Base-by-base conservation (phyloP, 306 rosid genomes). In the Quercus alba region DNA sequence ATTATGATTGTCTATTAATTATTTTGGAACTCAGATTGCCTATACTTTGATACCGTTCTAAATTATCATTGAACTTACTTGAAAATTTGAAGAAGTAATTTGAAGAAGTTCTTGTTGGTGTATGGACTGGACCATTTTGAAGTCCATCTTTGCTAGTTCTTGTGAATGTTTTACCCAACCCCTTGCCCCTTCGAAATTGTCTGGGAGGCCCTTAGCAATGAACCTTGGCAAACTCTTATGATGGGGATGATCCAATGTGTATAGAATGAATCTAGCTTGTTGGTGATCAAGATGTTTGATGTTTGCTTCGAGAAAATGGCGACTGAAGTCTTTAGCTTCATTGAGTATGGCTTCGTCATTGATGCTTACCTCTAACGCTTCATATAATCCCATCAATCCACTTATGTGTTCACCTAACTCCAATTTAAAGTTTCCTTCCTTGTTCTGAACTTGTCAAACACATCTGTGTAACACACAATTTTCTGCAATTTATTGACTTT, bases 161-260 rank as follows among this genome's bases (percentile, higher is more conserved):
- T 78, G 75, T 11, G 91, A 74, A n/a, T 85, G 62, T 61, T 49
- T 62, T 46, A 72, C 58, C 91, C 92, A 91, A 68, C 23, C 17
- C 66, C 88, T 83, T 38, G 63, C 54, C 35, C 77, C 78, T 46
- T 67, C 71, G 13, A 4, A 81, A 41, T 74, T 76, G 25, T 63
- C 14, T 0, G 81, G 77, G 70, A 77, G 89, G 77, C 70, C 79
- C 70, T 71, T 84, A 12, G 86, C 80, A 3, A 85, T 87, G 64
- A 91, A 85, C 63, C 81, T 52, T 6, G 87, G 81, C 72, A 89
- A 67, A 78, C 86, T 93, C 82, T 73, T 91, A 85, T 89, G 90
- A 49, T 81, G 84, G 23, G 97, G 97, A 49, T 84, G 62, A 14
- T 62, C 82, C 73, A 93, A 61, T 15, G 93, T 85, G 33, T 74